phyloP scores from a whole-genome alignment of 352 stramenopile genomes.

The Aphanomyces stellatus region DNA sequence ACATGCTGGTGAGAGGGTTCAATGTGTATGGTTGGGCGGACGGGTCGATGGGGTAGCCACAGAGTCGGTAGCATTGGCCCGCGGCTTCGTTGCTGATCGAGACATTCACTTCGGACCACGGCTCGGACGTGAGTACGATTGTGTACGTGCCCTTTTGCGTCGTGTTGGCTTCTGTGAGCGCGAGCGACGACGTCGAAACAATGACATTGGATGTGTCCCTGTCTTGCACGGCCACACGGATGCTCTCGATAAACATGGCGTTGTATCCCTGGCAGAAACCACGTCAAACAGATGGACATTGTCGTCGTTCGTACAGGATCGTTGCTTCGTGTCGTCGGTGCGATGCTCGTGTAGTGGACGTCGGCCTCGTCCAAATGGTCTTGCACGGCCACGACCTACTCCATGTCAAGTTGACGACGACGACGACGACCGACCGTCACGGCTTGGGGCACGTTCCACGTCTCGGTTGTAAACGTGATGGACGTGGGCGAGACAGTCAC shows the following conservation, averaged over 20 bases:
- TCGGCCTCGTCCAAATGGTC: conserved; percentile 60
- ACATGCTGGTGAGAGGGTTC: not conserved
- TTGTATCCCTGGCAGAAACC: conserved; percentile 29
- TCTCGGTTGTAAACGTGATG: conserved; percentile 37
- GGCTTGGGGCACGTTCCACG: conserved; percentile 56
- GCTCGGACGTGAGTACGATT: conserved; percentile 44
- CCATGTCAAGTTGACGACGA: not conserved
- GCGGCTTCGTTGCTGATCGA: conserved; percentile 69
- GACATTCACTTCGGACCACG: conserved; percentile 62
- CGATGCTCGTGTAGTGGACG: conserved; percentile 51
- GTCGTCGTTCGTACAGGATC: conserved; percentile 26
- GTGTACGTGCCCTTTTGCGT: conserved; percentile 26
- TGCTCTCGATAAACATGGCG: conserved; percentile 42
- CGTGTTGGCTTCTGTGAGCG: conserved; percentile 32
- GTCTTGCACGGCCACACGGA: conserved; percentile 57
- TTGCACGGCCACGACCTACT: conserved; percentile 50
- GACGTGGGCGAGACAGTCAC: conserved; percentile 42
- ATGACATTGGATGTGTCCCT: conserved; percentile 44
- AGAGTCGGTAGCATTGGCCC: conserved; percentile 52
- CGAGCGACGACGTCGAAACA: conserved; percentile 39
- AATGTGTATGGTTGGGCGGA: not conserved
- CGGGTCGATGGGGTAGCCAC: conserved; percentile 52
- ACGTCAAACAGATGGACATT: too few species aligned
- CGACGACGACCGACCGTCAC: conserved; percentile 24
- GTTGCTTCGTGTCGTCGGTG: conserved; percentile 28